A percentile compares a stretch with the other conserved stretches of the same genome.
phyloP scores from a whole-genome alignment of 116 monocot genomes.

The Dioscorea cayenensis region DNA sequence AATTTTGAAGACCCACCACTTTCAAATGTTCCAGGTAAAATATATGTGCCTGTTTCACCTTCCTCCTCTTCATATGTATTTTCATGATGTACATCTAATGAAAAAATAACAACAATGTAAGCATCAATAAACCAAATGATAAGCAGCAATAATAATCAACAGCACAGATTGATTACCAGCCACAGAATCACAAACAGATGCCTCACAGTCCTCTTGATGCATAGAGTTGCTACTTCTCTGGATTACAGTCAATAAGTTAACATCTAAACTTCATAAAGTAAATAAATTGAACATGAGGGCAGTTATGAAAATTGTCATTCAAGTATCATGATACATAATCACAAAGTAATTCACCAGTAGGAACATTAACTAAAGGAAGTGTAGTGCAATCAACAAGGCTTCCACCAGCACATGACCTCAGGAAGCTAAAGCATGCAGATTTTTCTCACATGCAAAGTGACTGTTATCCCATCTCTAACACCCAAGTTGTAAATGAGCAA shows the following conservation, averaged over 20 bases:
- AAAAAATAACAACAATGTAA: slow-evolving; percentile 2
- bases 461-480: background rate
- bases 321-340: no score
- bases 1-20: slow-evolving; percentile 43
- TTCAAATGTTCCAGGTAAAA: slow-evolving; percentile 46
- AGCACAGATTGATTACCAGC: slow-evolving; percentile 43
- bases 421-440: no score
- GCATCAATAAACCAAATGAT: background rate
- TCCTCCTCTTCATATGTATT: slow-evolving; percentile 82
- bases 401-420: no score
- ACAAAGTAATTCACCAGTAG: no score
- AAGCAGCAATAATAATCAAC: background rate
- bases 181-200: slow-evolving; percentile 48
- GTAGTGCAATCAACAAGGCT: no score
- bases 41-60: slow-evolving; percentile 56
- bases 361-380: no score
- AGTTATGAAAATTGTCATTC: no score
- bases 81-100: slow-evolving; percentile 39
- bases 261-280: no score
- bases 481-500: no score
- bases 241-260: background rate
- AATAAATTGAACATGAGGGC: no score
- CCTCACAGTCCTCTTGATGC: slow-evolving; percentile 60
- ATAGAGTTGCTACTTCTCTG: slow-evolving; percentile 48
- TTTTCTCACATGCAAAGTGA: no score